These are phyloP conservation scores for Talaromyces verruculosus DNA, from an alignment of 2,329 filamentous ascomycete genomes.

Conservation along the genomic window DNA sequence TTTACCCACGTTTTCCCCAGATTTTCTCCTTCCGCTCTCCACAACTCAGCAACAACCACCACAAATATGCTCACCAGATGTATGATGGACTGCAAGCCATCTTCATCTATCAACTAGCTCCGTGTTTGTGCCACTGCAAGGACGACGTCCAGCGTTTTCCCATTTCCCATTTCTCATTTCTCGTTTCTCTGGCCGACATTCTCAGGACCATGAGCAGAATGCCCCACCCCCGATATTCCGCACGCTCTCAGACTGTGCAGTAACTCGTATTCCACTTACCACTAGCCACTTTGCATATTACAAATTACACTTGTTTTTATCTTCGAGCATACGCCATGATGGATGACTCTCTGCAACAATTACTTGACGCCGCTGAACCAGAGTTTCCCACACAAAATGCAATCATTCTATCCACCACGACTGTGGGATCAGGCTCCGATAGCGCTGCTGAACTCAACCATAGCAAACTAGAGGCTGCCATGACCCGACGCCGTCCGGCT, in stretches of 20 bases:
- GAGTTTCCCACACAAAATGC: constrained; percentile 21
- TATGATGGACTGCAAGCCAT: no score
- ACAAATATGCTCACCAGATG: background rate
- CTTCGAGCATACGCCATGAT: constrained; percentile 9
- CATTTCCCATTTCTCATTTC: background rate
- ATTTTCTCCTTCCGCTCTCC: constrained; percentile 15
- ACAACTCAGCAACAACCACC: background rate
- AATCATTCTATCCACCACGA: constrained; percentile 12
- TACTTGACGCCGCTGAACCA: constrained; percentile 21
- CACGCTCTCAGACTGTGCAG: background rate
- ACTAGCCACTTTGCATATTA: constrained; percentile 4
- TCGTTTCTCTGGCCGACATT: background rate
- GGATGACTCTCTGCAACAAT: constrained; percentile 23
- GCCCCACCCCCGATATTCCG: constrained; percentile 20
- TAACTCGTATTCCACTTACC: background rate
- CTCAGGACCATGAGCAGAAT: background rate
- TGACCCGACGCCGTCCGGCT: constrained; percentile 23
- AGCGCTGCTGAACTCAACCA: constrained; percentile 18
- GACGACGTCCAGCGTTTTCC: background rate
- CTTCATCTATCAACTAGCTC: background rate
- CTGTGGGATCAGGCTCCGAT: constrained; percentile 19
- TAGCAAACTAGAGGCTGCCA: constrained; percentile 17
- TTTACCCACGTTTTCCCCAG: constrained; percentile 21
- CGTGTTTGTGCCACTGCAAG: background rate
- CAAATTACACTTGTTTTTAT: background rate